Evolutionary conservation across 257 asterid genomes (phyloP), one percentile per base, ranked within the genome.

Genomic region (Linderniella brevidens): DNA sequence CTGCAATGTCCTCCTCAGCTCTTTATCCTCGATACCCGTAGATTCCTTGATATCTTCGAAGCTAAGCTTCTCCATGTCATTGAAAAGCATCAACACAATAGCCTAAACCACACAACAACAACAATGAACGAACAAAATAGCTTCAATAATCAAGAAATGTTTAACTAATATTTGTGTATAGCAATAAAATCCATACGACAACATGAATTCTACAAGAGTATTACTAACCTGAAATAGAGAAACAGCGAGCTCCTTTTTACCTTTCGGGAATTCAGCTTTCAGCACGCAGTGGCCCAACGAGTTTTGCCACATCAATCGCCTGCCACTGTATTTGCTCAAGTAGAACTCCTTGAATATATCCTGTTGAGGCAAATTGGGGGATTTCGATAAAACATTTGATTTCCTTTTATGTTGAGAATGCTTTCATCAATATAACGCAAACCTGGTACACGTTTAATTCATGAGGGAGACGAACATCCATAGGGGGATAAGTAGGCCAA

Each of bases 401-500:
- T 3, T 25, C 32, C 32, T 25, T 3, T 25, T 25, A 25, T 25
- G 32, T 25, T 25, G 32, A 25, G 32, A 25, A 25, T 2, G 32
- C 32, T 25, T 25, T 25, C 4, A 6, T 6, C 32, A 25, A 25
- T 25, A 25, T 25, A 47, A 19, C 41, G 42, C 62, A 64, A 63
- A 90, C 96, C 96, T 90, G 99, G 69, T 85, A 90, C 54, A 75
- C 93, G 59, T 79, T 90, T 57, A 85, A 93, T 61, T 90, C 96
- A 42, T 77, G 96, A 25, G 99, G 99, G 64, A 90, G 74, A 52
- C 86, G 82, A 48, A 90, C 80, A 55, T 85, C 99, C 99, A 90
- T 82, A 49, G 99, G 99, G 54, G 99, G 94, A 72, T 90, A 90
- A 25, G 99, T 90, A 55, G 99, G 99, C 99, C 99, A 90, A 66